Conservation (phyloP, 2,329 filamentous ascomycete species). For the Arthrobotrys sphaeroides region DNA sequence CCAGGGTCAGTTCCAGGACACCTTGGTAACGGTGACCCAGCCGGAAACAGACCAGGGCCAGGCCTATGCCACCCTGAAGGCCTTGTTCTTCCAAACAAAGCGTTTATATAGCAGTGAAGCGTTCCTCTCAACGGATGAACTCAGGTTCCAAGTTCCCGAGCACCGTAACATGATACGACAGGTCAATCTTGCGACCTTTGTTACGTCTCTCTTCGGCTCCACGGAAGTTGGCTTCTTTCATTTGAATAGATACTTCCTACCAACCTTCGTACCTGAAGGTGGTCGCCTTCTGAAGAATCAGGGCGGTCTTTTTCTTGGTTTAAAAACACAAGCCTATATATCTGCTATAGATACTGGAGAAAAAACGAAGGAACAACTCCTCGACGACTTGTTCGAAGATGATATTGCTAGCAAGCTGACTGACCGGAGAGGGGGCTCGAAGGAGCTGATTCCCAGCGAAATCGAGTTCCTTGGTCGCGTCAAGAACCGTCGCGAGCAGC, state of each 20-base stretch:
- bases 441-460: conserved; percentile 68
- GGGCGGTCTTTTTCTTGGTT: conserved; percentile 70
- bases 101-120: conserved; percentile 70
- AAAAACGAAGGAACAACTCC: conserved; percentile 66
- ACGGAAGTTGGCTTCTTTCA: conserved; percentile 73
- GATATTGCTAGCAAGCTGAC: conserved; percentile 68
- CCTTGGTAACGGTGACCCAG: conserved; percentile 66
- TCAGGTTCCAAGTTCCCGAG: conserved; percentile 65
- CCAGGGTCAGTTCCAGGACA: conserved; percentile 70
- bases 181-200: conserved; percentile 73
- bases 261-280: conserved; percentile 71
- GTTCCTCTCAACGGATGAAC: conserved; percentile 67
- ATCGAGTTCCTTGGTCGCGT: conserved; percentile 69
- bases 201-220: conserved; percentile 71
- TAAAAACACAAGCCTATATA: conserved; percentile 75
- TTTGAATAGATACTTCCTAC: conserved; percentile 71
- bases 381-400: conserved; percentile 70
- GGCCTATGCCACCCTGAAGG: conserved; percentile 71
- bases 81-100: conserved; percentile 72
- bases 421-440: conserved; percentile 67
- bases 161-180: conserved; percentile 71
- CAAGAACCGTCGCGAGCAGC: conserved; percentile 67
- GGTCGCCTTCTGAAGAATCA: conserved; percentile 69
- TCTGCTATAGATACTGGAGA: conserved; percentile 69
- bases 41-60: conserved; percentile 69